phyloP scores from a whole-genome alignment of 2,329 filamentous ascomycete species.

The Fusarium protoensiforme region DNA sequence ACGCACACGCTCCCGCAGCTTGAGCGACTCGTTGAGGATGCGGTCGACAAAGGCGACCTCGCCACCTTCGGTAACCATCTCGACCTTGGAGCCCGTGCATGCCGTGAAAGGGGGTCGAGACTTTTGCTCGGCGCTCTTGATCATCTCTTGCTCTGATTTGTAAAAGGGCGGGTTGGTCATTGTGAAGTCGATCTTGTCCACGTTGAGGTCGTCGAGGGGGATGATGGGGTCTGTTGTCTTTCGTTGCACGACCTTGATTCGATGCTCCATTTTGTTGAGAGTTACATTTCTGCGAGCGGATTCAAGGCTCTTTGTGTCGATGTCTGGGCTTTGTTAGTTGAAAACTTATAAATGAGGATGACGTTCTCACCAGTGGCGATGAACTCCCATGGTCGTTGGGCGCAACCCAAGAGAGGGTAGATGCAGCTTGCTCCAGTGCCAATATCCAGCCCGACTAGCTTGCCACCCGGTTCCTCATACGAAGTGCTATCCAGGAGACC shows the following conservation, averaged over 20 bases:
- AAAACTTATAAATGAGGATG: not conserved
- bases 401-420: slow-evolving; percentile 85
- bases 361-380: slow-evolving; percentile 65
- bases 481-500: slow-evolving; percentile 78
- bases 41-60: slow-evolving; percentile 79
- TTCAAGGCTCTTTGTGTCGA: slow-evolving; percentile 76
- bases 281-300: slow-evolving; percentile 76
- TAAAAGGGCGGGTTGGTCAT: slow-evolving; percentile 99
- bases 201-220: slow-evolving; percentile 65
- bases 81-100: slow-evolving; percentile 79
- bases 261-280: slow-evolving; percentile 70
- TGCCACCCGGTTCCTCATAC: slow-evolving; percentile 59
- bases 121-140: slow-evolving; percentile 73
- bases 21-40: slow-evolving; percentile 76
- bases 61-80: slow-evolving; percentile 88
- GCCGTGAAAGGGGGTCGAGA: slow-evolving; percentile 74
- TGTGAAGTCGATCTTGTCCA: slow-evolving; percentile 75
- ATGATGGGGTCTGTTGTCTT: slow-evolving; percentile 67
- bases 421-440: slow-evolving; percentile 93
- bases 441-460: slow-evolving; percentile 80
- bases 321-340: slow-evolving; percentile 61
- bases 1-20: slow-evolving; percentile 68
- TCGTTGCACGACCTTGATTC: slow-evolving; percentile 73
- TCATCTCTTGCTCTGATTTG: slow-evolving; percentile 75
- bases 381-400: slow-evolving; percentile 79